Percentiles rank a stretch among this genome's conserved stretches.
Evolutionary conservation across 2,329 filamentous ascomycete genomes (phyloP).

Genomic region (Epichloe typhina): DNA sequence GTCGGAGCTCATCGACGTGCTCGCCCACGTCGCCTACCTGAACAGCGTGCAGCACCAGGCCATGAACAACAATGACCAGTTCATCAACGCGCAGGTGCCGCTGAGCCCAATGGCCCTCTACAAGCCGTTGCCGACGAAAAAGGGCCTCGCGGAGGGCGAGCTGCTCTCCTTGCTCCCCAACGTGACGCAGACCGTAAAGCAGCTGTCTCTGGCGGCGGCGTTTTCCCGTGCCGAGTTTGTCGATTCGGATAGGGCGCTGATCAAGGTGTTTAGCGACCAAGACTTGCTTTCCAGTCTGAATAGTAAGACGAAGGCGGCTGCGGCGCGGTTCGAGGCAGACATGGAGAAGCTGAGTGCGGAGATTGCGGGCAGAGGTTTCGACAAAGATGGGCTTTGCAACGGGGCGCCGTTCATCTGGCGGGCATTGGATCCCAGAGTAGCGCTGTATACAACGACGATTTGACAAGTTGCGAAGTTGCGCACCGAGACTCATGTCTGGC

Average conservation of each 20-base stretch:
- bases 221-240: slow-evolving; percentile 28
- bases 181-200: slow-evolving; percentile 18
- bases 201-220: slow-evolving; percentile 23
- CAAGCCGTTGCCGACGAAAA: slow-evolving; percentile 22
- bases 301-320: slow-evolving; percentile 17
- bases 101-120: slow-evolving; percentile 30
- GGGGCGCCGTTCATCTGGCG: slow-evolving; percentile 34
- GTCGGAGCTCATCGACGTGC: slow-evolving; percentile 23
- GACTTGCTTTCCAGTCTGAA: slow-evolving; percentile 22
- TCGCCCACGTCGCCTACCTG: slow-evolving; percentile 23
- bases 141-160: slow-evolving; percentile 20
- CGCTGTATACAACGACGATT: slow-evolving; percentile 1
- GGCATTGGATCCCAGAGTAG: slow-evolving; percentile 11
- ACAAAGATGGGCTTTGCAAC: slow-evolving; percentile 26
- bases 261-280: slow-evolving; percentile 27
- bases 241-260: slow-evolving; percentile 21
- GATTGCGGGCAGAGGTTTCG: slow-evolving; percentile 26
- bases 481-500: not conserved
- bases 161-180: slow-evolving; percentile 23
- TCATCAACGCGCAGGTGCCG: slow-evolving; percentile 24
- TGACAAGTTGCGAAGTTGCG: not conserved
- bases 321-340: slow-evolving; percentile 18
- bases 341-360: slow-evolving; percentile 26
- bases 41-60: slow-evolving; percentile 23
- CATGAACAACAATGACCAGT: slow-evolving; percentile 28